Evolutionary conservation across 2,329 filamentous ascomycete genomes (phyloP).

Genomic region (Graphium sp.): DNA sequence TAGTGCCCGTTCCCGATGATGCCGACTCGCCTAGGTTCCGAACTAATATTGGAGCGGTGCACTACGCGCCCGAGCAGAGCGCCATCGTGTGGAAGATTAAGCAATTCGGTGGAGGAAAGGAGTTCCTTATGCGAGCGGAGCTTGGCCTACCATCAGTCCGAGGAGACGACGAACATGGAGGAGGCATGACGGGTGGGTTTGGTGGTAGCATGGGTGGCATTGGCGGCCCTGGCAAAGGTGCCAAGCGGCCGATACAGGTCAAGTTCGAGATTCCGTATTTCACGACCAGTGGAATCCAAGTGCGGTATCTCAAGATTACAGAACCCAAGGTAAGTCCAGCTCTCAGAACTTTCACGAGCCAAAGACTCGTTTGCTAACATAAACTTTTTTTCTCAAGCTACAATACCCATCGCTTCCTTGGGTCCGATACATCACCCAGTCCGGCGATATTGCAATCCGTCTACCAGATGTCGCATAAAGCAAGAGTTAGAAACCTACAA

Average conservation of each 20-base stretch:
- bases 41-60: conserved; percentile 91
- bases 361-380: conserved; percentile 1
- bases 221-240: conserved; percentile 58
- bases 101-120: conserved; percentile 95
- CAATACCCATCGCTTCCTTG: conserved; percentile 97
- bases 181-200: conserved; percentile 95
- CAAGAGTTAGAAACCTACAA: neutral
- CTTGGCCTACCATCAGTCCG: conserved; percentile 85
- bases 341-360: neutral
- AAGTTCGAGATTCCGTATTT: conserved; percentile 99
- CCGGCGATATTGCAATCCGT: conserved; percentile 86
- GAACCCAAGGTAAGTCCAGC: conserved; percentile 76
- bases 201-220: conserved; percentile 93
- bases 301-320: conserved; percentile 96
- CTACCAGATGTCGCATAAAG: conserved; percentile 72
- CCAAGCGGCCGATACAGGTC: conserved; percentile 90
- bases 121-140: conserved; percentile 97
- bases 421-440: conserved; percentile 98
- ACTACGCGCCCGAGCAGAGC: conserved; percentile 93
- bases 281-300: conserved; percentile 97
- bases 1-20: conserved; percentile 92
- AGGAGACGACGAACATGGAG: conserved; percentile 87
- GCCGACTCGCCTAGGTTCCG: conserved; percentile 91
- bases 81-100: conserved; percentile 99
- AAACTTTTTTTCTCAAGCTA: conserved; percentile 33